Percentiles rank a stretch among this genome's conserved stretches.
phyloP scores from a whole-genome alignment of 148 eudicot species.

The Rhododendron kiyosumense region DNA sequence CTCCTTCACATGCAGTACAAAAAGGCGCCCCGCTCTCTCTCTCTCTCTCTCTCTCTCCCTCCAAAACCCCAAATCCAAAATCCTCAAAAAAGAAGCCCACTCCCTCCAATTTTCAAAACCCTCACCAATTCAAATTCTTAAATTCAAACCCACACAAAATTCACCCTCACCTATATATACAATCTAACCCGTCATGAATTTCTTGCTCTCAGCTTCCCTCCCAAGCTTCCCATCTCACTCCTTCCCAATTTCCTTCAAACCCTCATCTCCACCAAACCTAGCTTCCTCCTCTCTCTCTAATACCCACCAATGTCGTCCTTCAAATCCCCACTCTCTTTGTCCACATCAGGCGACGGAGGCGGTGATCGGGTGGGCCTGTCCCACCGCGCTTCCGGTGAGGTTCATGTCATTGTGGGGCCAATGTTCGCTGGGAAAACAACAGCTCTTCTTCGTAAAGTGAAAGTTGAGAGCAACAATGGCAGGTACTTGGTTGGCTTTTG shows the following conservation, averaged over 20 bases:
- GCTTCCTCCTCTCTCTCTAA: background rate
- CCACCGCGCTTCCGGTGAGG: slow-evolving; percentile 43
- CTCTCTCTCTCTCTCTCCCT: background rate
- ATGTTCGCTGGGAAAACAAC: slow-evolving; percentile 87
- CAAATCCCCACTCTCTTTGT: slow-evolving; percentile 5
- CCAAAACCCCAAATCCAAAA: slow-evolving; percentile 4
- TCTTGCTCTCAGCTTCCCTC: background rate
- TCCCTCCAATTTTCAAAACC: slow-evolving; percentile 14
- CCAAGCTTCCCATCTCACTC: background rate
- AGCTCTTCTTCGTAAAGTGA: slow-evolving; percentile 75
- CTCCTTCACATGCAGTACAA: background rate
- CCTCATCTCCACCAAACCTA: background rate
- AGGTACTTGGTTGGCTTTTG: slow-evolving; percentile 34
- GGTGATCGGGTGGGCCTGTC: background rate
- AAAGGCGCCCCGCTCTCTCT: background rate
- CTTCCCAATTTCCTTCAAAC: background rate
- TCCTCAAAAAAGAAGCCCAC: background rate
- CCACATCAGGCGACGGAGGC: background rate
- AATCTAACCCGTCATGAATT: background rate
- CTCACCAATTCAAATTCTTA: background rate
- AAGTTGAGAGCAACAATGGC: slow-evolving; percentile 46
- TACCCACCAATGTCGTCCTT: slow-evolving; percentile 10
- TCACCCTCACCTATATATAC: background rate
- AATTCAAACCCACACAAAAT: background rate
- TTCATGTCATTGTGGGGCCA: slow-evolving; percentile 87